These are phyloP conservation scores for Aspergillus quadricinctus DNA, from an alignment of 2,329 filamentous ascomycete genomes.

Conservation along the genomic window DNA sequence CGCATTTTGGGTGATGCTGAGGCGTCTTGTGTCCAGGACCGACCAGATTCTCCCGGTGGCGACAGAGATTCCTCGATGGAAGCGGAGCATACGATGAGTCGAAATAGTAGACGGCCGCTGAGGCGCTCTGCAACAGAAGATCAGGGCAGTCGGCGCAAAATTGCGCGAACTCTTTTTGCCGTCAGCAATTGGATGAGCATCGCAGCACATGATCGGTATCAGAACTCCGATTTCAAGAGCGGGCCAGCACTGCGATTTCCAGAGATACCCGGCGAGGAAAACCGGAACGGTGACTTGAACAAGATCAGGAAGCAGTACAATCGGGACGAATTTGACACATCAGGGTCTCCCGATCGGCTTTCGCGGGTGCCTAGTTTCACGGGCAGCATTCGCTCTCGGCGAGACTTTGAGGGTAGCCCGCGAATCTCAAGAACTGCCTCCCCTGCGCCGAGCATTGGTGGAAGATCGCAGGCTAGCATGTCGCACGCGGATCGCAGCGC, in stretches of 20 bases:
- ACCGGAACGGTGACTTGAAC: conserved; percentile 41
- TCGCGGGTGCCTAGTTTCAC: not conserved
- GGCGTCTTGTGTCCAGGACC: not conserved
- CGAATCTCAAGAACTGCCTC: not conserved
- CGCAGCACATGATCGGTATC: conserved; percentile 46
- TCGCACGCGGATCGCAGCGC: not conserved
- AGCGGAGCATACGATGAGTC: not conserved
- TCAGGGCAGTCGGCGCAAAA: not conserved
- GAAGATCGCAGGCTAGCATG: not conserved
- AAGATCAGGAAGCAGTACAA: conserved; percentile 37
- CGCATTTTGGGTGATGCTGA: not conserved
- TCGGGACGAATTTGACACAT: not conserved
- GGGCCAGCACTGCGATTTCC: conserved; percentile 51
- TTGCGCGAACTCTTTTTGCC: not conserved
- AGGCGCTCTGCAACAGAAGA: not conserved
- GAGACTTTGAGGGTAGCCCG: not conserved
- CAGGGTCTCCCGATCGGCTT: not conserved
- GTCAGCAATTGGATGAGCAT: not conserved
- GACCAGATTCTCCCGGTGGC: not conserved
- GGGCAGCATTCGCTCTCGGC: not conserved
- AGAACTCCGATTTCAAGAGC: conserved; percentile 47
- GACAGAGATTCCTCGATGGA: not conserved
- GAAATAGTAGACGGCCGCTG: not conserved
- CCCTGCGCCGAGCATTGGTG: not conserved
- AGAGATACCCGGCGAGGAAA: conserved; percentile 51